Evolutionary conservation across 2,329 filamentous ascomycete species (phyloP).

Genomic region (Colletotrichum siamense): DNA sequence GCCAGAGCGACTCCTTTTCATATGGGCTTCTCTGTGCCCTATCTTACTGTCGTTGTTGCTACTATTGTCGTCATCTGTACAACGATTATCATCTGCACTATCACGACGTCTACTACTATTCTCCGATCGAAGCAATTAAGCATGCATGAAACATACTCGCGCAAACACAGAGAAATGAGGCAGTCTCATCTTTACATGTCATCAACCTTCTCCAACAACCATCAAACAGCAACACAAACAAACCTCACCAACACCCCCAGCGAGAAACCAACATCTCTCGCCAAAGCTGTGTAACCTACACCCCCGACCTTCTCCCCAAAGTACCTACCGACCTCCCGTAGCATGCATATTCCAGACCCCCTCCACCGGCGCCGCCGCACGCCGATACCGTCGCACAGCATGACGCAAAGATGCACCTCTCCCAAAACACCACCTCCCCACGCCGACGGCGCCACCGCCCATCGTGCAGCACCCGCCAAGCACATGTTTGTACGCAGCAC

Average conservation of each 20-base stretch:
- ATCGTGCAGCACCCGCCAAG: not conserved
- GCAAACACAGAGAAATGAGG: fast-evolving
- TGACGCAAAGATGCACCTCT: not conserved
- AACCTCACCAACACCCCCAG: not conserved
- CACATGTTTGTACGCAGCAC: not conserved
- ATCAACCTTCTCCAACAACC: not conserved
- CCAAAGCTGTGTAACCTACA: not conserved
- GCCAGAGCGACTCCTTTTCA: not conserved
- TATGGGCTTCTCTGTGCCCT: fast-evolving
- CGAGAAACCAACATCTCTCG: not conserved
- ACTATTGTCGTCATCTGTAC: too few relatives aligned
- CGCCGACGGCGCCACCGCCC: not conserved
- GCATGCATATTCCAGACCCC: not conserved
- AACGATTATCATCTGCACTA: too few relatives aligned
- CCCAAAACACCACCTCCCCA: not conserved
- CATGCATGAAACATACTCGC: fast-evolving
- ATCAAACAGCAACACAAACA: not conserved
- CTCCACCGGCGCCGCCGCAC: not conserved
- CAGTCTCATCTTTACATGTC: fast-evolving
- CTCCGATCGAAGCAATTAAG: not conserved
- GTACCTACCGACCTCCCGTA: not conserved
- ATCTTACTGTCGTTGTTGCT: too few relatives aligned
- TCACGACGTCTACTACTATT: too few relatives aligned
- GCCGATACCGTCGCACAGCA: slow-evolving; percentile 13
- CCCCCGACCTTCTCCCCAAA: not conserved